Percentiles rank a stretch among this genome's conserved stretches.
These are phyloP conservation scores for Stygiomarasmius scandens DNA, from an alignment of 1,284 basidiomycete genomes.

Conservation along the genomic window DNA sequence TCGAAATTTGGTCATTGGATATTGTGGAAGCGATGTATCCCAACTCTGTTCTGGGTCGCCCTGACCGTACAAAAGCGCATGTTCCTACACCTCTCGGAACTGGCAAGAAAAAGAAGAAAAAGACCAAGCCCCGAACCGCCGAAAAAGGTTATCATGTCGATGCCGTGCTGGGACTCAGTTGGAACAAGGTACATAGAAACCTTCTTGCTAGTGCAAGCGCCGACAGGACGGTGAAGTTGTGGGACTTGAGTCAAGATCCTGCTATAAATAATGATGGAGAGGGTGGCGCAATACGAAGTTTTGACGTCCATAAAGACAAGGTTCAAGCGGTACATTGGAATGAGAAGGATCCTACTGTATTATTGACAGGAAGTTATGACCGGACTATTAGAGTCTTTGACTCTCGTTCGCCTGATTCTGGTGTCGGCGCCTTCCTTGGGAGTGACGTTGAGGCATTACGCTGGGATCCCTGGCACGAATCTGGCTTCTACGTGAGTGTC, in stretches of 20 bases:
- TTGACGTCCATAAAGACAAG: slow-evolving; percentile 91
- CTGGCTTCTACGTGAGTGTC: slow-evolving; percentile 82
- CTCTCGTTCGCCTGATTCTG: slow-evolving; percentile 78
- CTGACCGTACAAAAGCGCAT: slow-evolving; percentile 83
- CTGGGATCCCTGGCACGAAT: slow-evolving; percentile 95
- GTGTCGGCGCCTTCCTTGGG: slow-evolving; percentile 79
- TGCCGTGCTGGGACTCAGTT: slow-evolving; percentile 88
- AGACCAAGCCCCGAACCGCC: slow-evolving; percentile 71
- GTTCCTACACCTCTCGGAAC: slow-evolving; percentile 78
- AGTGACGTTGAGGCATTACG: slow-evolving; percentile 92
- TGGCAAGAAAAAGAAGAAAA: slow-evolving; percentile 95
- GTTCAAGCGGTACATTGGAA: slow-evolving; percentile 99
- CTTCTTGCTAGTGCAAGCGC: slow-evolving; percentile 92
- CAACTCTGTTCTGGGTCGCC: slow-evolving; percentile 87
- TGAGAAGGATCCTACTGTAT: slow-evolving; percentile 79
- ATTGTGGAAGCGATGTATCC: slow-evolving; percentile 95
- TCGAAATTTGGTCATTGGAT: slow-evolving; percentile 98
- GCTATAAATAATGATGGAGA: slow-evolving; percentile 50
- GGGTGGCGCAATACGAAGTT: slow-evolving; percentile 80
- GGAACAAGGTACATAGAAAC: slow-evolving; percentile 91
- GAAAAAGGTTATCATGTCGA: slow-evolving; percentile 88
- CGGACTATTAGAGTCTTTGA: slow-evolving; percentile 94
- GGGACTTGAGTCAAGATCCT: slow-evolving; percentile 87
- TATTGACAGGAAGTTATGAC: slow-evolving; percentile 94
- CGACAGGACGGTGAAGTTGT: slow-evolving; percentile 95